Evolutionary conservation across 2,329 filamentous ascomycete genomes (phyloP), one percentile per base, ranked within the genome.

Genomic region (Colletotrichum zoysiae): DNA sequence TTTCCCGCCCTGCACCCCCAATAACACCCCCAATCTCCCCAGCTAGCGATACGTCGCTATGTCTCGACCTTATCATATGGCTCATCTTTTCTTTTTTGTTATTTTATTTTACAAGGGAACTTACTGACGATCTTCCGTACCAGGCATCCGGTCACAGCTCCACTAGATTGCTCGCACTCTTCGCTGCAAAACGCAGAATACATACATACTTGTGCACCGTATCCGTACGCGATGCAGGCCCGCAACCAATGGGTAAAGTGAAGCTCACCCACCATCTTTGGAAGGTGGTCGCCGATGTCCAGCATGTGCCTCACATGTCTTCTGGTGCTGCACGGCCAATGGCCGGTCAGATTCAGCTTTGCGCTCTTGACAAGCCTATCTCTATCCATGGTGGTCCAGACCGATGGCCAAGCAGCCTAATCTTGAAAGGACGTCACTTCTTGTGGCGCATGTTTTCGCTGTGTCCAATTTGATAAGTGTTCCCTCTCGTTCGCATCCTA

Each of bases 311-410:
- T 70, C 68, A 48, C 38, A 12, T 64, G 56, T 42, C 42, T 40
- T 42, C 35, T 26, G 33, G 30, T 42, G 33, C 66, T 38, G 42
- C n/a, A 40, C 38, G 44, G 46, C 70, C 59, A 70, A 72, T 65
- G 38, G 16, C 51, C 33, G n/a, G 23, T 23, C 18, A 35, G 18
- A 46, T 46, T 30, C 48, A 51, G 57, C 59, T 23, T 46, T 16
- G 48, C 42, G 71, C 72, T 68, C 71, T 68, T 73, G 59, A 68
- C 71, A 59, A 67, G 68, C 62, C 50, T 48, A 38, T 65, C 48
- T 61, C 51, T 35, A 48, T 42, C 38, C 53, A 59, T 63, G 26
- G 11, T 64, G 65, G 26, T 40, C 16, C 35, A 38, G 38, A 48
- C 42, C n/a, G 48, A 48, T 30, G 50, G 58, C 38, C 58, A 62